These are phyloP conservation scores for Fusarium agapanthi DNA, from an alignment of 2,329 filamentous ascomycete species.

Conservation along the genomic window DNA sequence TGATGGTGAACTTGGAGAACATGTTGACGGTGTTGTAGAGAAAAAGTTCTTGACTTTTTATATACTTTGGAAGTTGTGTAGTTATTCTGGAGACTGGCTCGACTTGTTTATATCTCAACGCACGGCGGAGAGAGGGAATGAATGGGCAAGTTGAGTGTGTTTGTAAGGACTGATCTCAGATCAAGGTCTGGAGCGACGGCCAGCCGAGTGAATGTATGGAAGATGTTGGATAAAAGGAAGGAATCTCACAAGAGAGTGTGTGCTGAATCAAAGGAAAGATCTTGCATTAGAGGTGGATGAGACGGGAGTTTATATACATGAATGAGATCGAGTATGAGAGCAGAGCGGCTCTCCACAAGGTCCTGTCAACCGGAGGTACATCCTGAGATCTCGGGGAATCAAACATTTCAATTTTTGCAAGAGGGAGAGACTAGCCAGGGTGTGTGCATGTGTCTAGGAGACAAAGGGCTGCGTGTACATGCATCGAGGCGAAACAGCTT, in stretches of 20 bases:
- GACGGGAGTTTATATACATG: background rate
- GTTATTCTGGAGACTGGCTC: constrained; percentile 39
- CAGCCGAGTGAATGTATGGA: constrained; percentile 40
- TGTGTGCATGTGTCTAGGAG: constrained; percentile 8
- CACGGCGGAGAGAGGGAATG: constrained; percentile 41
- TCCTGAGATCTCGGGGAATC: constrained; percentile 22
- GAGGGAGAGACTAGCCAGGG: constrained; percentile 1
- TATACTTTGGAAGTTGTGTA: constrained; percentile 3
- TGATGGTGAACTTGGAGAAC: constrained; percentile 44
- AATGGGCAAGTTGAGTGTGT: constrained; percentile 30
- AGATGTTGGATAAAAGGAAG: constrained; percentile 25
- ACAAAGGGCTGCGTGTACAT: constrained; percentile 29
- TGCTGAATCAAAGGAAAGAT: constrained; percentile 3
- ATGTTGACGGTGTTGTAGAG: constrained; percentile 34
- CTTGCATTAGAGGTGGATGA: constrained; percentile 24
- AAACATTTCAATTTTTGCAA: constrained; percentile 10
- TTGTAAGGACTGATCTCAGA: constrained; percentile 43
- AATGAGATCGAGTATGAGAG: background rate
- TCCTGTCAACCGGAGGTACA: background rate
- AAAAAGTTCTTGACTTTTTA: constrained; percentile 21
- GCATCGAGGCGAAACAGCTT: constrained; percentile 32
- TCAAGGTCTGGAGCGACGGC: constrained; percentile 39
- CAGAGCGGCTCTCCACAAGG: constrained; percentile 6
- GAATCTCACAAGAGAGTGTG: constrained; percentile 35
- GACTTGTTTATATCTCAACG: constrained; percentile 41